Base-by-base conservation (phyloP, 805 yeast genomes). In the Cyberlindnera nakhonratchasimensis region DNA sequence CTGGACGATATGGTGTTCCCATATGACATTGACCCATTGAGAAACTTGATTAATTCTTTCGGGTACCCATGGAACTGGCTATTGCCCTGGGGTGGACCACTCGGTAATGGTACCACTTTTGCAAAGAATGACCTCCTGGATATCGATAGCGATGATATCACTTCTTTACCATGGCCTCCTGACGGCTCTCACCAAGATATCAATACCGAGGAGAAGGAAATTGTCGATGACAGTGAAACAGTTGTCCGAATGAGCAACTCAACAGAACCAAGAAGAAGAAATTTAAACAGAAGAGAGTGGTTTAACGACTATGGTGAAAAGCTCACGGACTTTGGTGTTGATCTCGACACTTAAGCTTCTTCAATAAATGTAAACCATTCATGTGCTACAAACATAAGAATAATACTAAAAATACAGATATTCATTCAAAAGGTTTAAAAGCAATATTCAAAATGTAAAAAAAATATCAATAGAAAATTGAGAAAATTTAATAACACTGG, bases 151-250 rank as follows among this genome's bases (percentile, higher is more conserved):
- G 77, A 74, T 42, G 85, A 82, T 52, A 75, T 84, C 46, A 63
- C 82, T 39, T 74, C 77, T 1, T 65, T 83, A 29, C 93, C 96
- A 2, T 91, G 97, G 96, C 99, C 99, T 1, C 95, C 96, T 1
- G 95, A 88, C 64, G 89, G 87, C 6, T 80, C 80, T 1, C 69
- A 72, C 51, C 71, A 66, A 38, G 71, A 62, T 29, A 35, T 25
- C 19, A 17, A 39, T 24, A 20, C n/a, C 14, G 24, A 13, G 2
- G 34, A 13, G 4, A 17, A 20, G 9, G 47, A 39, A 13, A n/a
- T 37, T 18, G n/a, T 36, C 28, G 43, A 40, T 25, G 37, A 47
- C 24, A 32, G 52, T 47, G 62, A 65, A 51, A 63, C 44, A 50
- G 59, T 57, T 34, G 62, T 54, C 41, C 64, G 56, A 29, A 53